Evolutionary conservation across 2,329 filamentous ascomycete genomes (phyloP).

Genomic region (Macrophomina phaseolina): DNA sequence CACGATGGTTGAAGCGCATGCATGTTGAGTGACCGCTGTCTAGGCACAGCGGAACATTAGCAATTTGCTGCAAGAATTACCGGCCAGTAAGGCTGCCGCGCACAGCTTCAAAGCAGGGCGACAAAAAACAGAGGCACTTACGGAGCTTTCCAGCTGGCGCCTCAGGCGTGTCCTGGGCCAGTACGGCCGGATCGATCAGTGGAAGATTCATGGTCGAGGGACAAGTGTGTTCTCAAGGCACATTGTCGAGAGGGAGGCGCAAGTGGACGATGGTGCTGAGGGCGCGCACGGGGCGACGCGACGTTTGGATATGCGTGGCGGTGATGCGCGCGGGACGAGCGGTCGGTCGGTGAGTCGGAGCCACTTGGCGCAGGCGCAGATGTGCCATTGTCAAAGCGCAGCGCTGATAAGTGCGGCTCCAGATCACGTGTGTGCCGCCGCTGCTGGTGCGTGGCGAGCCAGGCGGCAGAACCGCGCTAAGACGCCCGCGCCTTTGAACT

Average conservation of each 20-base stretch:
- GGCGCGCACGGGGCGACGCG: neutral
- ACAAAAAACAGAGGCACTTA: slow-evolving; percentile 47
- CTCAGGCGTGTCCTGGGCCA: slow-evolving; percentile 86
- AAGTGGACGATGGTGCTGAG: neutral
- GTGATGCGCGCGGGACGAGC: slow-evolving; percentile 14
- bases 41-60: slow-evolving; percentile 36
- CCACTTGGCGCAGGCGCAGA: neutral
- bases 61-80: slow-evolving; percentile 28
- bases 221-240: neutral
- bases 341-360: slow-evolving; percentile 24
- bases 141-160: slow-evolving; percentile 87
- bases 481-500: slow-evolving; percentile 12
- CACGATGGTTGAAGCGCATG: slow-evolving; percentile 88
- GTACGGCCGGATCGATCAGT: slow-evolving; percentile 72
- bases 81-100: slow-evolving; percentile 55
- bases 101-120: slow-evolving; percentile 55
- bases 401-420: neutral
- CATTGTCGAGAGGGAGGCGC: slow-evolving; percentile 4
- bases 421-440: slow-evolving; percentile 1
- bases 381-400: neutral
- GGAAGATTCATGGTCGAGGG: slow-evolving; percentile 68
- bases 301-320: slow-evolving; percentile 12
- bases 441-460: slow-evolving; percentile 7
- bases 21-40: slow-evolving; percentile 69
- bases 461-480: neutral